Percentiles rank a stretch among this genome's conserved stretches.
Evolutionary conservation across 768 basidiomycete genomes (phyloP).

Genomic region (Tricholomella constricta): DNA sequence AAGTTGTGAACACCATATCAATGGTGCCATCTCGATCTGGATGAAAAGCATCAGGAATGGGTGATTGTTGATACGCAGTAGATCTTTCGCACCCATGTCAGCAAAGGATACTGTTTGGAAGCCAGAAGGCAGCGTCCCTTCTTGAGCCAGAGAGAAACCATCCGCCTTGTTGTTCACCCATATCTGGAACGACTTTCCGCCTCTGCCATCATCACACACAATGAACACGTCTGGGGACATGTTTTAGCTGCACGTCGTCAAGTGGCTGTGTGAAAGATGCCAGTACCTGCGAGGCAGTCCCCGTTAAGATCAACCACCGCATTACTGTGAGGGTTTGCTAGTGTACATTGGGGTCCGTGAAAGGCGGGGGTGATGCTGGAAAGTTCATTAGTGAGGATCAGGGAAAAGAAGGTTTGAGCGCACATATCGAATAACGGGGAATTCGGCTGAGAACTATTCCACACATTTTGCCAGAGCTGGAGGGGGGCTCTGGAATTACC

Average conservation of each 20-base stretch:
- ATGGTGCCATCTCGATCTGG: constrained; percentile 94
- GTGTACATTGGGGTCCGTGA: constrained; percentile 62
- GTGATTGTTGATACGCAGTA: neutral
- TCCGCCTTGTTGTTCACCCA: constrained; percentile 86
- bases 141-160: constrained; percentile 71
- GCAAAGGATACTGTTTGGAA: constrained; percentile 84
- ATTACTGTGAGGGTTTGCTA: constrained; percentile 92
- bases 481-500: constrained; percentile 40
- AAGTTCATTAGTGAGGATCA: neutral
- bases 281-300: constrained; percentile 86
- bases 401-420: constrained; percentile 22
- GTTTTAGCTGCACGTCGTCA: neutral
- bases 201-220: constrained; percentile 69
- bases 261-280: neutral
- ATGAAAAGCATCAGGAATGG: constrained; percentile 3
- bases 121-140: constrained; percentile 72
- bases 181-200: constrained; percentile 76
- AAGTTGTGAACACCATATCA: constrained; percentile 91
- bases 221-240: constrained; percentile 75
- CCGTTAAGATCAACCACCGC: constrained; percentile 94
- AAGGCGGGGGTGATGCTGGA: constrained; percentile 61
- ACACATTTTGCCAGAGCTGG: constrained; percentile 80
- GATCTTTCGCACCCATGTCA: constrained; percentile 69
- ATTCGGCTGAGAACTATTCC: constrained; percentile 59
- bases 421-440: constrained; percentile 70